phyloP scores from a whole-genome alignment of 139 green algal genomes.

The Chara braunii region DNA sequence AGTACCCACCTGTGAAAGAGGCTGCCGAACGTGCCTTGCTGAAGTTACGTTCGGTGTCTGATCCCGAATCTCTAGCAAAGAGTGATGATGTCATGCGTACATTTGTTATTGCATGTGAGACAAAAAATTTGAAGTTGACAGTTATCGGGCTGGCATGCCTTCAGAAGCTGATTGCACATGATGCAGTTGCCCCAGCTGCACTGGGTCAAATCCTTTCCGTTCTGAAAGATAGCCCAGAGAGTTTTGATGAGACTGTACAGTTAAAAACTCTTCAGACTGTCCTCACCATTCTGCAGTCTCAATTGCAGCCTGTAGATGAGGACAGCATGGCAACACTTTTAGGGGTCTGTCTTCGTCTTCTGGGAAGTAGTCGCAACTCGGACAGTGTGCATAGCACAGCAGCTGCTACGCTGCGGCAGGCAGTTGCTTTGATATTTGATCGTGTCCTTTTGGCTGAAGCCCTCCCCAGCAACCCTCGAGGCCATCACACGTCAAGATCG shows the following conservation, averaged over 20 bases:
- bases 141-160: constrained; percentile 55
- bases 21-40: constrained; percentile 32
- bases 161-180: constrained; percentile 74
- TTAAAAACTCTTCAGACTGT: constrained; percentile 75
- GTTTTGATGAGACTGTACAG: constrained; percentile 62
- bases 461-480: constrained; percentile 3
- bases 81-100: constrained; percentile 69
- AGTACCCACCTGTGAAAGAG: constrained; percentile 38
- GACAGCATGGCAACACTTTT: no score
- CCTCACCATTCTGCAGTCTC: constrained; percentile 70
- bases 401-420: constrained; percentile 34
- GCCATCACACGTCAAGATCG: constrained; percentile 8
- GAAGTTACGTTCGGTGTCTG: constrained; percentile 26
- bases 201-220: constrained; percentile 48
- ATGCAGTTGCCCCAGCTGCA: constrained; percentile 52
- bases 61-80: constrained; percentile 26
- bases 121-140: constrained; percentile 58
- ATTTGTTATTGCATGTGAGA: constrained; percentile 67
- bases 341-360: neutral
- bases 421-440: constrained; percentile 42
- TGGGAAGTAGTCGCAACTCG: no score
- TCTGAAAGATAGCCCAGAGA: constrained; percentile 49
- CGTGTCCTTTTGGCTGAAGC: constrained; percentile 18
- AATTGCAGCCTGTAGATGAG: constrained; percentile 48
- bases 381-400: no score